A percentile compares a stretch with the other conserved stretches of the same genome.
These are phyloP conservation scores for Nematocida parisii DNA, from an alignment of 371 early-diverging fungal genomes.

Conservation along the genomic window DNA sequence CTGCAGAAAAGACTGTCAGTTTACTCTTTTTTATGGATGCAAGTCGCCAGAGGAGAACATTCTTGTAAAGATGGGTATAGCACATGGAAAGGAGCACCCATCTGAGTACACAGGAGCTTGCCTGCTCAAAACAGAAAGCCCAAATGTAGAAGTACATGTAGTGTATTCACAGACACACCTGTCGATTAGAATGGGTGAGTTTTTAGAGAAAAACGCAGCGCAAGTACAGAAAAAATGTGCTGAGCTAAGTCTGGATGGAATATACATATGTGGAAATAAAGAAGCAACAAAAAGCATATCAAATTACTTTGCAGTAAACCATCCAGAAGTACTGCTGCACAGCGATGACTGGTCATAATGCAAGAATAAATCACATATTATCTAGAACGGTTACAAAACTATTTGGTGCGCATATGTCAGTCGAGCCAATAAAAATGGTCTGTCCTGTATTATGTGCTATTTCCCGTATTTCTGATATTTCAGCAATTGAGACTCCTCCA, in stretches of 20 bases:
- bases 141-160: slow-evolving; percentile 11
- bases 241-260: background rate
- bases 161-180: slow-evolving; percentile 29
- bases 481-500: slow-evolving; percentile 59
- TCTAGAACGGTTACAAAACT: slow-evolving; percentile 15
- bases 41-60: slow-evolving; percentile 66
- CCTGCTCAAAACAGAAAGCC: background rate
- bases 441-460: slow-evolving; percentile 58
- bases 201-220: slow-evolving; percentile 11
- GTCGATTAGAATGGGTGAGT: slow-evolving; percentile 9
- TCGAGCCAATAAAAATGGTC: slow-evolving; percentile 47
- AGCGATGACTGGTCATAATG: slow-evolving; percentile 46
- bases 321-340: background rate
- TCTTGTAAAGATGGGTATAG: slow-evolving; percentile 6
- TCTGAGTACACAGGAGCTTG: slow-evolving; percentile 39
- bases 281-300: background rate
- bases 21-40: slow-evolving; percentile 68
- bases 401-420: slow-evolving; percentile 46
- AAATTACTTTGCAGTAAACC: slow-evolving; percentile 13
- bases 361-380: background rate
- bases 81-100: background rate
- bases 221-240: background rate
- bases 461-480: slow-evolving; percentile 63
- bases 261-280: slow-evolving; percentile 51
- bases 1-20: slow-evolving; percentile 11